Evolutionary conservation across 108 stramenopile genomes (phyloP).

Genomic region (Schizochytrium sp.): DNA sequence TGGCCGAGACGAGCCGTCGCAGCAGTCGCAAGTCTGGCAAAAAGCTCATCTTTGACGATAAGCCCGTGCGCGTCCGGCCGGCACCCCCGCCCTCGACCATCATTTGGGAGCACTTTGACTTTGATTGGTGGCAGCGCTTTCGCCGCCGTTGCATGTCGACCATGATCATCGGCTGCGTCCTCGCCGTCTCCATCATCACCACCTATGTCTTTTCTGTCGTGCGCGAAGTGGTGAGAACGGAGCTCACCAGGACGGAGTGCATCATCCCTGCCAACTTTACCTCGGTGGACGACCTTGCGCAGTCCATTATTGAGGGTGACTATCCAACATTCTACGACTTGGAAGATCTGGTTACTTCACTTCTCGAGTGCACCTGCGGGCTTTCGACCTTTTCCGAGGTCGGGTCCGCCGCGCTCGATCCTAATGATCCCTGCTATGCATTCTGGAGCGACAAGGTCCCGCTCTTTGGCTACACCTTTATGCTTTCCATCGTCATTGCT

Average conservation of each 20-base stretch:
- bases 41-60: not conserved
- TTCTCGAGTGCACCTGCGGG: not conserved
- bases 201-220: not conserved
- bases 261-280: not conserved
- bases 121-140: conserved; percentile 5
- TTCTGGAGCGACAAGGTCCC: not conserved
- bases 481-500: conserved; percentile 25
- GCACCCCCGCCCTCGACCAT: conserved; percentile 50
- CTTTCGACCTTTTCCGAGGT: not conserved
- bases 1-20: not conserved
- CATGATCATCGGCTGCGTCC: conserved; percentile 3
- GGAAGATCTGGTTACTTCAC: not conserved
- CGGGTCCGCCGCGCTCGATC: not conserved
- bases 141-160: conserved; percentile 11
- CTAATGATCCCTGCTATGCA: not conserved
- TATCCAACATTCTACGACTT: not conserved
- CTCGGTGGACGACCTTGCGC: not conserved
- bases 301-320: not conserved
- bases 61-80: conserved; percentile 16
- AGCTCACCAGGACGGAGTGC: not conserved
- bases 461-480: conserved; percentile 19
- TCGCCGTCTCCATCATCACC: conserved; percentile 27
- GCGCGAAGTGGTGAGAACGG: not conserved
- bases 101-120: conserved; percentile 44
- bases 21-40: not conserved